phyloP scores from a whole-genome alignment of 352 stramenopile species.

The Pythium vanterpoolii region DNA sequence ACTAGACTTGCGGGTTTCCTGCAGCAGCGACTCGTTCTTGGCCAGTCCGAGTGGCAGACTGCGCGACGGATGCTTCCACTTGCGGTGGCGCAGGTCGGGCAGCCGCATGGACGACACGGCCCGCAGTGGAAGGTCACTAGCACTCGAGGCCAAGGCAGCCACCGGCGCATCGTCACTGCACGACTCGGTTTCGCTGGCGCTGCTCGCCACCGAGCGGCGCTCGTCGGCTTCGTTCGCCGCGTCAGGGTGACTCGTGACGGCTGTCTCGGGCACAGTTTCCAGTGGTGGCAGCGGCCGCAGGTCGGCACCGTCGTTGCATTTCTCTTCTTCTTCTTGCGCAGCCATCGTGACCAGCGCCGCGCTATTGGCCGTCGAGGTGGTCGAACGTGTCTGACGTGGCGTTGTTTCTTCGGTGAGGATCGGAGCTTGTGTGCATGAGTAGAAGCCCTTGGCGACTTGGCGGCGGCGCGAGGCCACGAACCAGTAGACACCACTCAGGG shows the following conservation, averaged over 20 bases:
- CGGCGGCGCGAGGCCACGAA: constrained; percentile 23
- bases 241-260: background rate
- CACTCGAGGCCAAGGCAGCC: background rate
- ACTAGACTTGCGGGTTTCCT: constrained; percentile 3
- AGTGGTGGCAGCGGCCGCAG: background rate
- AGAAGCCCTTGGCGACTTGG: constrained; percentile 40
- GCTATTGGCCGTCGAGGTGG: background rate
- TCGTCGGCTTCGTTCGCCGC: background rate
- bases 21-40: constrained; percentile 14
- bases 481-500: constrained; percentile 14
- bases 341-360: background rate
- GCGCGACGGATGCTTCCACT: constrained; percentile 18
- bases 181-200: constrained; percentile 8
- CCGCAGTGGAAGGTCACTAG: background rate
- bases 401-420: background rate
- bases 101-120: constrained; percentile 4
- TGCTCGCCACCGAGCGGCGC: constrained; percentile 1
- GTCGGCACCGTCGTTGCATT: background rate
- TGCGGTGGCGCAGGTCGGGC: constrained; percentile 16
- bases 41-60: constrained; percentile 6
- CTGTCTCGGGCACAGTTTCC: background rate
- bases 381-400: background rate
- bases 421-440: constrained; percentile 41
- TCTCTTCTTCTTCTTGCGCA: constrained; percentile 10
- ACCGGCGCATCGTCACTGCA: constrained; percentile 12